Percentiles rank a stretch among this genome's conserved stretches.
Evolutionary conservation across 2,329 filamentous ascomycete genomes (phyloP).

Genomic region (Fusarium sulawesiense): DNA sequence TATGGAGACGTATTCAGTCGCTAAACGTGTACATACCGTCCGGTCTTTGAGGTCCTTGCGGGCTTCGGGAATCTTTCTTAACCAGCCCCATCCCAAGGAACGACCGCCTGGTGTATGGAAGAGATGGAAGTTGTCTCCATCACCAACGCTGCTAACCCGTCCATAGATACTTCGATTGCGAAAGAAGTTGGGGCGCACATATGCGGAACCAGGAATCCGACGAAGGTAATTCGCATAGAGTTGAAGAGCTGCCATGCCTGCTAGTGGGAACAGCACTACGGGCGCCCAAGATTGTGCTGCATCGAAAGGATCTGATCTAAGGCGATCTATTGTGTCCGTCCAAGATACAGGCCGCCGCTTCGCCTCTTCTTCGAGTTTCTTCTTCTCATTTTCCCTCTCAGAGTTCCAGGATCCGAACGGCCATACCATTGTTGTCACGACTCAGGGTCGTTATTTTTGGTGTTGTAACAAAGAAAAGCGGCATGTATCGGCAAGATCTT

Average conservation of each 20-base stretch:
- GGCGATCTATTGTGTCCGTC: slow-evolving; percentile 51
- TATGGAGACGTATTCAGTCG: background rate
- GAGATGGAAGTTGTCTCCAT: slow-evolving; percentile 94
- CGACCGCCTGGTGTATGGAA: slow-evolving; percentile 95
- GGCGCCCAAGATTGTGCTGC: slow-evolving; percentile 56
- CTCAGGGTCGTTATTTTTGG: slow-evolving; percentile 43
- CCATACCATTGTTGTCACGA: slow-evolving; percentile 55
- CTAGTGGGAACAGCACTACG: slow-evolving; percentile 52
- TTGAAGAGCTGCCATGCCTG: slow-evolving; percentile 54
- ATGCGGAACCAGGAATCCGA: slow-evolving; percentile 80
- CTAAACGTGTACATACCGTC: slow-evolving; percentile 68
- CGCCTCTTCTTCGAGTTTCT: slow-evolving; percentile 32
- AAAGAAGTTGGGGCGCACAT: slow-evolving; percentile 81
- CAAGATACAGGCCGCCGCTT: slow-evolving; percentile 52
- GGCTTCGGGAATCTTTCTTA: slow-evolving; percentile 77
- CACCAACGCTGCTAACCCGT: slow-evolving; percentile 90
- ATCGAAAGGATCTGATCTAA: slow-evolving; percentile 46
- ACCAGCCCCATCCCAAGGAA: slow-evolving; percentile 91
- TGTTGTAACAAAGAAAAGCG: slow-evolving; percentile 32
- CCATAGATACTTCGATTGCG: slow-evolving; percentile 82
- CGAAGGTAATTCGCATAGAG: slow-evolving; percentile 83
- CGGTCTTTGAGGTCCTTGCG: slow-evolving; percentile 77
- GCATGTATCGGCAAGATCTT: slow-evolving; percentile 22
- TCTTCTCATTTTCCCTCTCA: slow-evolving; percentile 37
- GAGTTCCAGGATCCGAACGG: slow-evolving; percentile 52